These are phyloP conservation scores for Penstemon davidsonii DNA, from an alignment of 257 asterid species.

Conservation along the genomic window DNA sequence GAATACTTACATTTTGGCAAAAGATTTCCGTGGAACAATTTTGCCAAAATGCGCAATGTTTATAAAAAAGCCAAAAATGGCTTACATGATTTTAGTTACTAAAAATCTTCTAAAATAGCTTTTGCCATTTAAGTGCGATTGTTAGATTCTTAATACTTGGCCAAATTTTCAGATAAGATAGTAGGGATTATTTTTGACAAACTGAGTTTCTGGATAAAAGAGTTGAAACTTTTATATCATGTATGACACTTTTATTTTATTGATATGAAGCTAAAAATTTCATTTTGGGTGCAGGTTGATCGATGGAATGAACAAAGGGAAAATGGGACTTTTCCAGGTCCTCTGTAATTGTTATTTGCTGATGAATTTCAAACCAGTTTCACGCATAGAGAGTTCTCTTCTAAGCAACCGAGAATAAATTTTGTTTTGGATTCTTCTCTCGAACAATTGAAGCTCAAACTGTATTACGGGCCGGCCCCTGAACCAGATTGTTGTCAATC, in stretches of 20 bases:
- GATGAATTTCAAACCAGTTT: slow-evolving; percentile 19
- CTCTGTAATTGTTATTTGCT: slow-evolving; percentile 49
- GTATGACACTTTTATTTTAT: too few species aligned
- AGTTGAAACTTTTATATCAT: too few species aligned
- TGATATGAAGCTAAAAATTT: neutral
- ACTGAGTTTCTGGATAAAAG: too few species aligned
- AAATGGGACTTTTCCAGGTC: slow-evolving; percentile 96
- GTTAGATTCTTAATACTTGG: neutral
- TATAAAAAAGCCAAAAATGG: too few species aligned
- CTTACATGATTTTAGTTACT: too few species aligned
- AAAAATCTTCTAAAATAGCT: too few species aligned
- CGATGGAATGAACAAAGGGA: slow-evolving; percentile 99
- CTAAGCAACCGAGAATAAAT: slow-evolving; percentile 31
- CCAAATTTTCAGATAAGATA: too few species aligned
- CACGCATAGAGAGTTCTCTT: slow-evolving; percentile 34
- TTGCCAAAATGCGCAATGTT: too few species aligned
- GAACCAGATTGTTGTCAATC: slow-evolving; percentile 18
- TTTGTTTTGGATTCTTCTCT: slow-evolving; percentile 30
- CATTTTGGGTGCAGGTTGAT: slow-evolving; percentile 64
- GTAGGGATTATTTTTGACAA: too few species aligned
- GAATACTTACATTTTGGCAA: too few species aligned
- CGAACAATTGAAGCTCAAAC: slow-evolving; percentile 33
- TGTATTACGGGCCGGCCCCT: slow-evolving; percentile 26
- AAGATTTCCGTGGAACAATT: too few species aligned
- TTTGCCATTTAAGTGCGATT: neutral